Evolutionary conservation across 2,329 filamentous ascomycete species (phyloP), one percentile per base, ranked within the genome.

Genomic region (Myriosclerotinia duriaeana): DNA sequence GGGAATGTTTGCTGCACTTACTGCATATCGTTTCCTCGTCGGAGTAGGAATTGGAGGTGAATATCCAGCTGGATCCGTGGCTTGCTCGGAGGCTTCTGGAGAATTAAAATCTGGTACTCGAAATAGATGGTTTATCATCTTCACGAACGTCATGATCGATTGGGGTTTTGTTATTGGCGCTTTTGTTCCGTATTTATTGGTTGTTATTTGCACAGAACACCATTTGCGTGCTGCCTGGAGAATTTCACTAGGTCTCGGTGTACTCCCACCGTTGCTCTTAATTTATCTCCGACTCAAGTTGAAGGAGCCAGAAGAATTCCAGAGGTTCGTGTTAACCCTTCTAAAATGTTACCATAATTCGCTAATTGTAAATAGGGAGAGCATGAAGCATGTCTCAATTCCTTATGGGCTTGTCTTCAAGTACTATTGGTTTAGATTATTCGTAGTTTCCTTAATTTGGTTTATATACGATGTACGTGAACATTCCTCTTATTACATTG

Each of bases 111-210:
- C 79, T 20, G 93, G 93, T 14, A 89, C 89, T 20, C 84, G 93
- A n/a, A 94, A 97, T 76, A 84, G 90, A 50, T 96, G 92, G 92
- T 97, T 93, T 75, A 91, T 94, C 72, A 82, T 96, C 70, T 96
- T 95, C 77, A 96, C 91, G 56, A 96, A 96, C 78, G 87, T 90
- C 34, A 90, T 93, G 82, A 96, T 96, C 68, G 91, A 96, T 75
- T 85, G 87, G 64, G 93, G 91, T 0, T 97, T 96, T 71, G 71
- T 74, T 1, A 82, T 94, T 65, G 88, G 91, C 11, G 88, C 91
- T 0, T 86, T 96, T 69, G 87, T 95, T 1, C 91, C 92, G 0
- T 87, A 88, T 78, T 80, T 90, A 55, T 77, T 89, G 38, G 83
- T 86, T 15, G 72, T 86, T 71, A 85, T 88, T 30, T 82, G 83